phyloP scores from a whole-genome alignment of 805 yeast species.

The Pichia ethanolica region DNA sequence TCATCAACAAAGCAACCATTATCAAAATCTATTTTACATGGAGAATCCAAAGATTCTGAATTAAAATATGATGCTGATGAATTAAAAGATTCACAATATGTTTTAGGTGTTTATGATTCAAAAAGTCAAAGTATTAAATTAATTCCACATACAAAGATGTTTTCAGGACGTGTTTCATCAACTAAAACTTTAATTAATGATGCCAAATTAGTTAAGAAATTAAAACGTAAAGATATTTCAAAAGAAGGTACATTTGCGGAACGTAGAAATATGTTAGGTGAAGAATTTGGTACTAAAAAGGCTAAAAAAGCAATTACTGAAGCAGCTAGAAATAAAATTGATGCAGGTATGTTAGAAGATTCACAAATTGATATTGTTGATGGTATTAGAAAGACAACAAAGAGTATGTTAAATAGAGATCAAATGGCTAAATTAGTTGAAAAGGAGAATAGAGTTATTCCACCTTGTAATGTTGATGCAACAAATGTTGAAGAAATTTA shows the following conservation, averaged over 20 bases:
- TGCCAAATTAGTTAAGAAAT: constrained; percentile 7
- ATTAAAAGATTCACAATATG: constrained; percentile 42
- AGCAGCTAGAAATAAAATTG: constrained; percentile 76
- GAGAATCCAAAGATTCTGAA: constrained; percentile 51
- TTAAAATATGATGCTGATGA: constrained; percentile 66
- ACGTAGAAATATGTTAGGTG: constrained; percentile 83
- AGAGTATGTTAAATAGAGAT: constrained; percentile 62
- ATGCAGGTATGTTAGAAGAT: constrained; percentile 64
- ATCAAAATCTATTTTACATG: constrained; percentile 46
- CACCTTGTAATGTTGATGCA: constrained; percentile 70
- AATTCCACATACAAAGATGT: constrained; percentile 21
- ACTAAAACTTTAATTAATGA: constrained; percentile 16
- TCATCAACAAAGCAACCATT: constrained; percentile 31
- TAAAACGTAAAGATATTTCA: constrained; percentile 7
- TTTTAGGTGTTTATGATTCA: constrained; percentile 74
- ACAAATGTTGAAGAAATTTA: constrained; percentile 76
- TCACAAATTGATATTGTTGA: constrained; percentile 78
- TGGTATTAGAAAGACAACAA: constrained; percentile 62
- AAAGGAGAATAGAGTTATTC: constrained; percentile 73
- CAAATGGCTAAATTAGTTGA: constrained; percentile 51
- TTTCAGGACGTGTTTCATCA: constrained; percentile 30
- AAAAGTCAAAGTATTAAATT: constrained; percentile 52
- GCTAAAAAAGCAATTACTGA: constrained; percentile 87
- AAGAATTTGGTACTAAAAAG: constrained; percentile 94
- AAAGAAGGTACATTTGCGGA: constrained; percentile 8